Evolutionary conservation across 1,284 basidiomycete genomes (phyloP).

Genomic region (Cutaneotrichosporon sp.): DNA sequence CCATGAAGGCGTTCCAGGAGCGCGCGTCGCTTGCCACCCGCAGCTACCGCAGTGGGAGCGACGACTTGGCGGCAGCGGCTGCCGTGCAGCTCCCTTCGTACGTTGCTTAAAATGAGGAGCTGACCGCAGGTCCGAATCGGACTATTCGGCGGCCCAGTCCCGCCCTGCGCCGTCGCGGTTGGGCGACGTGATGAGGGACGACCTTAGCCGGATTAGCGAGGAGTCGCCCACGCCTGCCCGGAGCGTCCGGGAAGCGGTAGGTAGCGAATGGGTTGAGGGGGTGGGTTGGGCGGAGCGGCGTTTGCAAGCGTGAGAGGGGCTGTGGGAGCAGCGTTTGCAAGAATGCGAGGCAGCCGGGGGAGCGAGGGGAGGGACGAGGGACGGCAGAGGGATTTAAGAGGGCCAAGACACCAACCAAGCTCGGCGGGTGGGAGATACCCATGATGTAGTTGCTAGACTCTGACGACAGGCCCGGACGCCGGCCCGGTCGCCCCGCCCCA

Average conservation of each 20-base stretch:
- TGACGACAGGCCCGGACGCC: neutral
- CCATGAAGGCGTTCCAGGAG: neutral
- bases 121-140: neutral
- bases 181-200: neutral
- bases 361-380: neutral
- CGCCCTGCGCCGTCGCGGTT: neutral
- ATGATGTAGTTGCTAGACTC: neutral
- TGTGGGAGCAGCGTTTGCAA: too few relatives aligned
- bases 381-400: neutral
- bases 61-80: neutral
- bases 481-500: neutral
- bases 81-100: neutral
- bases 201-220: constrained; percentile 6
- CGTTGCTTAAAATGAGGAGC: neutral
- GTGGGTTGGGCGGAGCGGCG: neutral
- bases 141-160: neutral
- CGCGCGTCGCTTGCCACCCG: neutral
- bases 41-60: neutral
- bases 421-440: neutral
- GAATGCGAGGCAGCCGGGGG: too few relatives aligned
- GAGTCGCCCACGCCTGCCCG: neutral
- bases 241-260: neutral
- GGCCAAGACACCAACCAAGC: neutral
- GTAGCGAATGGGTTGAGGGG: neutral
- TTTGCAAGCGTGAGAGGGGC: neutral